These are phyloP conservation scores for Parmelia sp. DNA, from an alignment of 495 filamentous ascomycete species.

Conservation along the genomic window DNA sequence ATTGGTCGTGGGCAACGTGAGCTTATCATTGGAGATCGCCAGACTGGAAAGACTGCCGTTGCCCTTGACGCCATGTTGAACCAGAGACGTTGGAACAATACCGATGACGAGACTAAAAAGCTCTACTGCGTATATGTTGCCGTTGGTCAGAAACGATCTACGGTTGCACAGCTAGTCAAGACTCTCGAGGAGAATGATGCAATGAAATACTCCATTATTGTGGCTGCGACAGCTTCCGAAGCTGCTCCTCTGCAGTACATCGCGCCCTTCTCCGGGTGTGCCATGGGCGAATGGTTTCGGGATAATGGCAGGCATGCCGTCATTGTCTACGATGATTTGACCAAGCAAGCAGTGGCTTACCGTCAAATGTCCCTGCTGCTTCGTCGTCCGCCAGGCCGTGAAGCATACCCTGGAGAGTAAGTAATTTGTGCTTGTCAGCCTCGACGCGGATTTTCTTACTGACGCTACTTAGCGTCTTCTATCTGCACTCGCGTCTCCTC, in stretches of 20 bases:
- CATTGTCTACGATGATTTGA: slow-evolving; percentile 93
- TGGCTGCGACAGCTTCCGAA: slow-evolving; percentile 96
- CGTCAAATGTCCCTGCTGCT: slow-evolving; percentile 99
- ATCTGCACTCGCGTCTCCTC: slow-evolving; percentile 98
- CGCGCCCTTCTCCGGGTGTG: slow-evolving; percentile 83
- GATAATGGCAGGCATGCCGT: slow-evolving; percentile 90
- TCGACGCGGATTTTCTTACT: slow-evolving; percentile 20
- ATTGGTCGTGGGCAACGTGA: slow-evolving; percentile 99
- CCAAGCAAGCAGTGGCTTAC: slow-evolving; percentile 99
- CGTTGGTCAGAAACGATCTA: slow-evolving; percentile 98
- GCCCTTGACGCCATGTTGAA: slow-evolving; percentile 97
- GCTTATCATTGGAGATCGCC: slow-evolving; percentile 99
- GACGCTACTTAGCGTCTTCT: slow-evolving; percentile 67
- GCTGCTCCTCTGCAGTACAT: slow-evolving; percentile 91
- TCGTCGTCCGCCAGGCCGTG: slow-evolving; percentile 98
- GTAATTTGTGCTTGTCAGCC: slow-evolving; percentile 21
- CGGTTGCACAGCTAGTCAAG: slow-evolving; percentile 97
- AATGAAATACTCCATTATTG: slow-evolving; percentile 96
- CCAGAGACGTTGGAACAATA: slow-evolving; percentile 96
- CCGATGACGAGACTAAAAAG: slow-evolving; percentile 87
- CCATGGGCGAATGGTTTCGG: slow-evolving; percentile 83
- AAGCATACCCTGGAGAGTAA: slow-evolving; percentile 97
- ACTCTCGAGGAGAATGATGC: slow-evolving; percentile 99
- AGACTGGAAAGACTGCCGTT: slow-evolving; percentile 99
- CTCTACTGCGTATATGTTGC: slow-evolving; percentile 99